Base-by-base conservation (phyloP, 148 eudicot genomes). In the Cornus suecica region DNA sequence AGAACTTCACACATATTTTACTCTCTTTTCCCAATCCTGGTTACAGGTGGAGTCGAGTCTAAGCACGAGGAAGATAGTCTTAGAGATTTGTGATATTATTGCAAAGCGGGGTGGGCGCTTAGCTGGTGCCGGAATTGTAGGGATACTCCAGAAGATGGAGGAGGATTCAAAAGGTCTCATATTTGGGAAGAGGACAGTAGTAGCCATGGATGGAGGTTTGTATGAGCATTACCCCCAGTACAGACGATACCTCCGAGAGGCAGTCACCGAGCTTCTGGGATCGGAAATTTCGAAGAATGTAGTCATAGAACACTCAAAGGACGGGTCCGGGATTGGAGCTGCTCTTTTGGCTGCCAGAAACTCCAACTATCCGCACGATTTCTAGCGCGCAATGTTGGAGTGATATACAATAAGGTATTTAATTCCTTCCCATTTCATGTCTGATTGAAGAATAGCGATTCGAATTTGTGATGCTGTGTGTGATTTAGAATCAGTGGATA, bases 191-290 rank as follows among this genome's bases (percentile, higher is more conserved):
- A 83, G 90, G 60, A 88, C 90, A 1, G 93, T 93, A 4, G 93
- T 92, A 76, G 94, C 97, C n/a, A 84, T 92, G 90, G 94, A 92
- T 58, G 97, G 95, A 72, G 93, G 95, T 66, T 77, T 93, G 73
- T 90, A 90, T 52, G 97, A 90, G 80, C 83, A 92, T 42, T 85
- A 90, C 80, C 86, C 90, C 2, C 89, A 90, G 70, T 89, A 87
- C 82, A 85, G 93, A 78, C 80, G 23, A 13, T 90, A 88, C 82
- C 85, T 90, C 64, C 80, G 81, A 72, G 86, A 85, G 30, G 90
- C 93, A 26, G 91, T 92, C 58, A 72, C 45, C 1, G 94, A 93
- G 70, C 83, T 89, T 67, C 71, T 93, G 23, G 97, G 97, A 30
- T 56, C 72, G 0, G 87, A 83, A 51, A 25, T 78, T n/a, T 80